Base-by-base conservation (phyloP, 306 rosid species). In the Albizia julibrissin region DNA sequence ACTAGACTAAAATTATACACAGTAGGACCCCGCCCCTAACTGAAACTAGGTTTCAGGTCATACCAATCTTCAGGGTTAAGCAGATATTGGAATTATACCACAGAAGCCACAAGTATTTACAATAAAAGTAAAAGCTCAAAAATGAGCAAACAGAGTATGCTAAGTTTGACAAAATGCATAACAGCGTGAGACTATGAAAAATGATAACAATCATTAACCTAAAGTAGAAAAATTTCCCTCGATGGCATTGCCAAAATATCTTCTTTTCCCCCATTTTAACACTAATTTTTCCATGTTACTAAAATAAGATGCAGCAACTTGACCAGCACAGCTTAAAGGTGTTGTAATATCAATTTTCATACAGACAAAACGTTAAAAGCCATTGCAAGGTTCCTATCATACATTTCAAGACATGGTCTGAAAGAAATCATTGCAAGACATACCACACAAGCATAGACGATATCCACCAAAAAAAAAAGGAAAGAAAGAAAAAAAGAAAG, bases 401-500 rank as follows among this genome's bases (percentile, higher is more conserved):
- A 74, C 33, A 39, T 74, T 39, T 52, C 58, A 56, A 22, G 34
- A 56, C 0, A 8, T 26, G 16, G 40, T 14, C 58, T 42, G 40
- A 24, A 12, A 69, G 42, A 69, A 71, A 19, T 33, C 49, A 50
- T 40, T 59, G 34, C 13, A 34, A 18, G 62, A 69, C 39, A 40
- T 22, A 33, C 14, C 15, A 19, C 39, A 40, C 40, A n/a, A 24
- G 47, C 22, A 81, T 22, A 34, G 29, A 54, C 26, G n/a, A 40
- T 40, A 81, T 39, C 69, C 54, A 44, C 24, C 14, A 39, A 26
- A 71, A 79, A 19, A 54, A 56, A 8, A 29, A 47, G n/a, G n/a
- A n/a, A n/a, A n/a, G n/a, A n/a, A n/a, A n/a, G n/a, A n/a, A 46
- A 49, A 47, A 77, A 5, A 76, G 65, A 82, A 59, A 49, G 77